Evolutionary conservation across 441 rosid genomes (phyloP).

Genomic region (Jatropha podagrica): DNA sequence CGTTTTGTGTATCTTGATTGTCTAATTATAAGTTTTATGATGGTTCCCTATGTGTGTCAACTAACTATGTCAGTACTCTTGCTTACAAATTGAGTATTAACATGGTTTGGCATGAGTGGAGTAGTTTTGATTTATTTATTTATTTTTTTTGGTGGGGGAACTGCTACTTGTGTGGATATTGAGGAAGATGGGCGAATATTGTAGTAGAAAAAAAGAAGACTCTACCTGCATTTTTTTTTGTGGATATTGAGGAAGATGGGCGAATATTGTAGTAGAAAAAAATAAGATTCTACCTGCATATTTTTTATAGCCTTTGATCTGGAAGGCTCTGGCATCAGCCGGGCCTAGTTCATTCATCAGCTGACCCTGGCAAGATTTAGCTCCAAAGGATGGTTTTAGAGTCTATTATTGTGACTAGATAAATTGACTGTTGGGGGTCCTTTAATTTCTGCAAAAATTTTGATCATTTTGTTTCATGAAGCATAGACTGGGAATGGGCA

Average conservation of each 20-base stretch:
- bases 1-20: neutral
- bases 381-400: neutral
- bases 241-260: too few species aligned
- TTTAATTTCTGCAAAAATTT: neutral
- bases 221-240: neutral
- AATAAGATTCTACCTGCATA: neutral
- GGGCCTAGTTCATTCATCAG: neutral
- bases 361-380: neutral
- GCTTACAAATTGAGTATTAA: neutral
- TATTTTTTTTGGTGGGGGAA: neutral
- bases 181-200: neutral
- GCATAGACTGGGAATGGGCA: neutral
- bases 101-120: neutral
- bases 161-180: neutral
- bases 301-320: neutral
- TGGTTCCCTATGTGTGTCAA: neutral
- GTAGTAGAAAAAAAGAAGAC: neutral
- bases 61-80: neutral
- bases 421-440: neutral
- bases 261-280: conserved; percentile 1
- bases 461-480: neutral
- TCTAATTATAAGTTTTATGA: neutral
- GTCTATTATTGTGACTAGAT: neutral
- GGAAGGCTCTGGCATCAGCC: neutral
- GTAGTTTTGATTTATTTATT: neutral